Evolutionary conservation across 2,329 filamentous ascomycete species (phyloP).

Genomic region (Ophiostoma sp.): DNA sequence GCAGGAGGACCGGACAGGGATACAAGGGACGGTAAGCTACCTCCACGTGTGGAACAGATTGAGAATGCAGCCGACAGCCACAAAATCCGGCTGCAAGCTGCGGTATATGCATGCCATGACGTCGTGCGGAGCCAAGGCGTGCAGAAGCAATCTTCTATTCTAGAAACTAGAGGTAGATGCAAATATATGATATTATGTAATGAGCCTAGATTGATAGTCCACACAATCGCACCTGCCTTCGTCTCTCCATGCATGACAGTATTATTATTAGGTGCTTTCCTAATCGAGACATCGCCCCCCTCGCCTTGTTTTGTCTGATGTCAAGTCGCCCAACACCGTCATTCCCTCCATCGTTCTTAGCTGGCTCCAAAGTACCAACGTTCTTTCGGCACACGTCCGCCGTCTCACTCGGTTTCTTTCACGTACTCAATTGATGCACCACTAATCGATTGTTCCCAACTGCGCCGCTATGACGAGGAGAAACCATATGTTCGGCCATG

Average conservation of each 20-base stretch:
- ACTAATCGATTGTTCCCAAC: no score
- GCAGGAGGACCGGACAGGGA: neutral
- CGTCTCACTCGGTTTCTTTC: neutral
- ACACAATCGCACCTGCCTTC: neutral
- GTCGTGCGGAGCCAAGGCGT: neutral
- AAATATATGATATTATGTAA: neutral
- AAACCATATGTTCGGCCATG: neutral
- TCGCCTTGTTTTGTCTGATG: neutral
- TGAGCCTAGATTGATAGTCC: neutral
- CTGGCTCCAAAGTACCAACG: neutral
- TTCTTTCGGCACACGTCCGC: neutral
- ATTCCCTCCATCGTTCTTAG: neutral
- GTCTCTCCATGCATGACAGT: no score
- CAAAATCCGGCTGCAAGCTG: neutral
- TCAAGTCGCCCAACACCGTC: neutral
- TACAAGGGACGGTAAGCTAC: neutral
- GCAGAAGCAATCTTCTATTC: neutral
- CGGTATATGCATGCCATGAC: conserved; percentile 7
- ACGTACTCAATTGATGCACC: no score
- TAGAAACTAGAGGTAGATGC: no score
- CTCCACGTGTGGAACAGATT: neutral
- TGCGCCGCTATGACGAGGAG: neutral
- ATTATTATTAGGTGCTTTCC: neutral
- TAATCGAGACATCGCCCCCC: neutral
- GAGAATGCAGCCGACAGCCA: neutral